Percentiles rank a stretch among this genome's conserved stretches.
These are phyloP conservation scores for Bisporella sp. DNA, from an alignment of 2,329 filamentous ascomycete genomes.

Conservation along the genomic window DNA sequence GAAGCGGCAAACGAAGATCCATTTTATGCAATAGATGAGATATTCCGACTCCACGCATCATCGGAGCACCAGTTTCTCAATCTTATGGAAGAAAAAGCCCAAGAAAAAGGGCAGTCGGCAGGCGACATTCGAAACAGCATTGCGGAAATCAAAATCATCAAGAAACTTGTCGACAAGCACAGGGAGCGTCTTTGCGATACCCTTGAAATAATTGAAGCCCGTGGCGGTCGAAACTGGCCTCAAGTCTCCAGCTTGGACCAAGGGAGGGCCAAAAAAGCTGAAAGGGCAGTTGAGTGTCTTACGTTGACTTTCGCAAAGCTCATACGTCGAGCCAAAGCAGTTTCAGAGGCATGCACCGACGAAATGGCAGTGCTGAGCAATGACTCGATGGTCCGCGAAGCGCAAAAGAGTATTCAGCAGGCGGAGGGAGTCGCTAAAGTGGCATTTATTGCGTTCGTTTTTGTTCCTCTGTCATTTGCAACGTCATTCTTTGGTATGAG, in stretches of 20 bases:
- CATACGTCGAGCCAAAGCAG: not conserved
- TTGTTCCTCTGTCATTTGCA: conserved; percentile 22
- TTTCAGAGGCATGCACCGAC: not conserved
- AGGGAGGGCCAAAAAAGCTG: not conserved
- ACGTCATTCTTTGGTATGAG: conserved; percentile 17
- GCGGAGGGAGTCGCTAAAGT: conserved; percentile 21
- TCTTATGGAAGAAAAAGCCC: not conserved
- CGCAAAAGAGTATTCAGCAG: conserved; percentile 18
- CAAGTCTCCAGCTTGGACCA: not conserved
- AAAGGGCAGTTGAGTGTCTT: not conserved
- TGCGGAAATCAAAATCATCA: not conserved
- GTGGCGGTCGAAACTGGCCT: not conserved
- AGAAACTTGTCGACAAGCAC: not conserved
- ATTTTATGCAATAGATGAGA: too few relatives aligned
- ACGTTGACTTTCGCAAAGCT: not conserved
- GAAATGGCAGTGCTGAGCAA: conserved; percentile 11
- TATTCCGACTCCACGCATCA: not conserved
- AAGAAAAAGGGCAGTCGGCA: not conserved
- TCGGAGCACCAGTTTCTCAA: not conserved
- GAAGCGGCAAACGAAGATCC: too few relatives aligned
- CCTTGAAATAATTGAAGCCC: not conserved
- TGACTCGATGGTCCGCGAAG: conserved; percentile 18
- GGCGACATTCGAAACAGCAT: not conserved
- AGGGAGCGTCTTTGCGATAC: not conserved
- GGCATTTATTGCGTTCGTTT: conserved; percentile 23